These are phyloP conservation scores for Cordyceps militaris DNA, from an alignment of 2,329 filamentous ascomycete species.

Conservation along the genomic window DNA sequence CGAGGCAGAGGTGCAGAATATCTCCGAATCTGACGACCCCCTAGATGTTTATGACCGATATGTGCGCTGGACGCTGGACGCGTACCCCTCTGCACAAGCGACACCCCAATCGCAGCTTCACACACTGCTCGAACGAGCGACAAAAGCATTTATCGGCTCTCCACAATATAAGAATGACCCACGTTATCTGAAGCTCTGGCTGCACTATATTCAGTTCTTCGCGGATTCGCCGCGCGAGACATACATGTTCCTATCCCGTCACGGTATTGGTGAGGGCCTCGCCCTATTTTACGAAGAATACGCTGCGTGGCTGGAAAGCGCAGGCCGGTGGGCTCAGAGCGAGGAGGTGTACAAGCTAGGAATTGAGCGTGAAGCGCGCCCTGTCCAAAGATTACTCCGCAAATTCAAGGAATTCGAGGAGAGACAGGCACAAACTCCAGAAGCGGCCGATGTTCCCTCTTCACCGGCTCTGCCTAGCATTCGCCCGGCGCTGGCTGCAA, in stretches of 20 bases:
- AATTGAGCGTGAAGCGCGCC: constrained; percentile 80
- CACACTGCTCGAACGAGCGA: constrained; percentile 83
- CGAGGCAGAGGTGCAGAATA: constrained; percentile 70
- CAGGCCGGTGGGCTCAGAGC: constrained; percentile 78
- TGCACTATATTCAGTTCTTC: constrained; percentile 89
- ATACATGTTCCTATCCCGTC: constrained; percentile 83
- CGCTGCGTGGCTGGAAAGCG: constrained; percentile 82
- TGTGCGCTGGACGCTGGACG: constrained; percentile 91
- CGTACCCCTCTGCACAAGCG: constrained; percentile 89
- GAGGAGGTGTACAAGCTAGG: constrained; percentile 91
- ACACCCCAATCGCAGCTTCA: constrained; percentile 87
- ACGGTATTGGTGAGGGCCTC: constrained; percentile 77
- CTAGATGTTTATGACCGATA: constrained; percentile 95
- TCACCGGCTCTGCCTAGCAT: constrained; percentile 83
- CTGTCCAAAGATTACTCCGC: constrained; percentile 70
- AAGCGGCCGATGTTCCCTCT: constrained; percentile 58
- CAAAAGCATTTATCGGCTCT: constrained; percentile 79
- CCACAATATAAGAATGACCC: constrained; percentile 92
- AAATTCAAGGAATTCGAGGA: constrained; percentile 92
- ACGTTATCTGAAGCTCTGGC: constrained; percentile 86
- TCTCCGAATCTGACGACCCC: constrained; percentile 87
- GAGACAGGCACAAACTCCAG: constrained; percentile 59
- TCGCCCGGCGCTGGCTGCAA: constrained; percentile 75
- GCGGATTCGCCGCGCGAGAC: constrained; percentile 89
- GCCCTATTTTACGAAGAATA: constrained; percentile 97